These are phyloP conservation scores for Lyophyllum decastes DNA, from an alignment of 768 basidiomycete genomes.

Conservation along the genomic window DNA sequence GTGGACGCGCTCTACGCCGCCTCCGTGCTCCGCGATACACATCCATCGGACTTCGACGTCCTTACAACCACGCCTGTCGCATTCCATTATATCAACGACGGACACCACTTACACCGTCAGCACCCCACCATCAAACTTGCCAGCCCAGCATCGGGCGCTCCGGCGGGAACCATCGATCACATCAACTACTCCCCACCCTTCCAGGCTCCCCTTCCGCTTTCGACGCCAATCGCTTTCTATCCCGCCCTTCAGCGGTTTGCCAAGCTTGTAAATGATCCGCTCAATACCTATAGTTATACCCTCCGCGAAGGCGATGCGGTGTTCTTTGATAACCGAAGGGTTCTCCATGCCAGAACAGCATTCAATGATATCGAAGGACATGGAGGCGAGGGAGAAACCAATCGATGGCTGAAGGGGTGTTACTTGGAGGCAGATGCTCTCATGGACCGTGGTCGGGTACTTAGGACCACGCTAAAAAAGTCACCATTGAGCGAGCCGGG, in stretches of 20 bases:
- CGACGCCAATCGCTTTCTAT: slow-evolving; percentile 60
- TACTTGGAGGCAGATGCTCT: slow-evolving; percentile 72
- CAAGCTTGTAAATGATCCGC: slow-evolving; percentile 50
- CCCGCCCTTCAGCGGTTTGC: slow-evolving; percentile 65
- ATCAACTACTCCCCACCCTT: slow-evolving; percentile 96
- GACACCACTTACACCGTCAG: slow-evolving; percentile 71
- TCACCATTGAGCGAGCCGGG: background rate
- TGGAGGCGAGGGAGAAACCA: slow-evolving; percentile 48
- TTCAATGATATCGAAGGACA: slow-evolving; percentile 51
- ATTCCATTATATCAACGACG: slow-evolving; percentile 92
- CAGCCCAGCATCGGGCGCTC: slow-evolving; percentile 12
- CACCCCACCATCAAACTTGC: slow-evolving; percentile 79
- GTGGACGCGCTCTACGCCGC: slow-evolving; percentile 79
- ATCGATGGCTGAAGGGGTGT: slow-evolving; percentile 90
- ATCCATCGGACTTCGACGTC: slow-evolving; percentile 54
- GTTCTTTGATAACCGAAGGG: slow-evolving; percentile 89
- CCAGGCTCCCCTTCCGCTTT: slow-evolving; percentile 73
- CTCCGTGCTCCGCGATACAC: slow-evolving; percentile 40
- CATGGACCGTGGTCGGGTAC: slow-evolving; percentile 58
- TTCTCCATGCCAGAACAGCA: slow-evolving; percentile 84
- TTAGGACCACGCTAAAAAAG: slow-evolving; percentile 36
- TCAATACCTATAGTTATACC: slow-evolving; percentile 59
- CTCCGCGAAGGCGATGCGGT: slow-evolving; percentile 84
- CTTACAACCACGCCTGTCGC: slow-evolving; percentile 70
- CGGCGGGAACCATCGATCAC: slow-evolving; percentile 44